Base-by-base conservation (phyloP, 352 stramenopile species). In the Pythium coloratum region DNA sequence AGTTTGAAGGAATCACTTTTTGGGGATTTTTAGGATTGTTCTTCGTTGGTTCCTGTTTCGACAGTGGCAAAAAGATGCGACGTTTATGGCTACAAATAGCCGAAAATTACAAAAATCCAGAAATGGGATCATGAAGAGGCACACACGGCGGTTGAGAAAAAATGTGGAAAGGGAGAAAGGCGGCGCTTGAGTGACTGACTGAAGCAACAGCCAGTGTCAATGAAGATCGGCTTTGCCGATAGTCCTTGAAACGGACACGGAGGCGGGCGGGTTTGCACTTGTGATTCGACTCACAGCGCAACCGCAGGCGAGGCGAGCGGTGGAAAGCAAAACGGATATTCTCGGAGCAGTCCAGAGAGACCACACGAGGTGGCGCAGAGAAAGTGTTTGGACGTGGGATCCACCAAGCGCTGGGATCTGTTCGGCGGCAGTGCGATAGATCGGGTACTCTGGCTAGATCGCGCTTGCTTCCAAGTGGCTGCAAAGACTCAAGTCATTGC, bases 401-500 rank as follows among this genome's bases (percentile, higher is more conserved):
- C 46, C 1, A 53, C n/a, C 46, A 30, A 5, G 20, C 46, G 46
- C 16, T 53, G 46, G 16, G 46, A 53, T 53, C 46, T 28, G 36
- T 44, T 44, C 36, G 36, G 36, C 36, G 16, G 36, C 36, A 53
- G 46, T 53, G 46, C n/a, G 46, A 53, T 53, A 14, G 20, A 53
- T 53, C 46, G 46, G 20, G 20, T 32, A 32, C 9, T 53, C 20
- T 24, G 46, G 20, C n/a, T 30, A 30, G 46, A 53, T 53, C 46
- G 46, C 46, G 18, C 46, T 24, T 32, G 46, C 46, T 4, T 2
- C 4, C 6, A 4, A 30, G 8, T 53, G 46, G 14, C 16, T 30
- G 20, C n/a, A 24, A 3, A 14, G 46, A 30, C 6, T 13, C 30
- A 33, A 67, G 53, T 38, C 62, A 67, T 68, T 63, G 62, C 20